Evolutionary conservation across 2,329 filamentous ascomycete genomes (phyloP).

Genomic region (Penicillium brasilianum): DNA sequence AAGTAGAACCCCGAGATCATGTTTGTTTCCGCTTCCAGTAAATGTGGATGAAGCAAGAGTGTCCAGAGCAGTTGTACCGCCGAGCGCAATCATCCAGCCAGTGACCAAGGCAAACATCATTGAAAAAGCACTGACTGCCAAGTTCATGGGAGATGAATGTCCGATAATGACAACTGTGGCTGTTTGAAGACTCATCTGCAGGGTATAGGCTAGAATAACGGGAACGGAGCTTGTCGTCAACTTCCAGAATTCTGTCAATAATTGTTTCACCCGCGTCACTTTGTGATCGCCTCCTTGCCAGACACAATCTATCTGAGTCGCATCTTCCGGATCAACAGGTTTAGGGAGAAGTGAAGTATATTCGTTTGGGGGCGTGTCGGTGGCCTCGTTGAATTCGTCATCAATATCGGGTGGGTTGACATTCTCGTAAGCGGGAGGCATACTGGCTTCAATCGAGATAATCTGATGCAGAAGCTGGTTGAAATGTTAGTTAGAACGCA

Average conservation of each 20-base stretch:
- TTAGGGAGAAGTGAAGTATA: slow-evolving; percentile 38
- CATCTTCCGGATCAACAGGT: slow-evolving; percentile 13
- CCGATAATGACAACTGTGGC: slow-evolving; percentile 81
- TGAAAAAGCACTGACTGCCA: slow-evolving; percentile 82
- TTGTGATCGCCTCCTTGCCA: neutral
- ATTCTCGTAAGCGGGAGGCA: neutral
- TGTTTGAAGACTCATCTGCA: slow-evolving; percentile 86
- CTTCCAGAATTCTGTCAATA: slow-evolving; percentile 67
- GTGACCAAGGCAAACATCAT: slow-evolving; percentile 95
- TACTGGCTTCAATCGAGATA: neutral
- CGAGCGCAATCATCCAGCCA: slow-evolving; percentile 83
- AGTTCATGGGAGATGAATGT: slow-evolving; percentile 75
- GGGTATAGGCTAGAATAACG: slow-evolving; percentile 80
- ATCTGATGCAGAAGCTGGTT: neutral
- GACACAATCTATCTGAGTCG: neutral
- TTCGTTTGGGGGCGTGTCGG: slow-evolving; percentile 24
- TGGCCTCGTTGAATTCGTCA: neutral
- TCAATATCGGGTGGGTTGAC: neutral
- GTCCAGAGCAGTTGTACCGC: slow-evolving; percentile 84
- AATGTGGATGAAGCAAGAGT: slow-evolving; percentile 83
- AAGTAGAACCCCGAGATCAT: slow-evolving; percentile 77
- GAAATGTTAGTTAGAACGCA: neutral
- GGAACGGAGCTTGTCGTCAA: slow-evolving; percentile 73
- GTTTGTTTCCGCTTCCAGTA: slow-evolving; percentile 78
- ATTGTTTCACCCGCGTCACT: slow-evolving; percentile 36